Percentiles rank a stretch among this genome's conserved stretches.
These are phyloP conservation scores for Claviceps pazoutovae DNA, from an alignment of 2,329 filamentous ascomycete genomes.

Conservation along the genomic window DNA sequence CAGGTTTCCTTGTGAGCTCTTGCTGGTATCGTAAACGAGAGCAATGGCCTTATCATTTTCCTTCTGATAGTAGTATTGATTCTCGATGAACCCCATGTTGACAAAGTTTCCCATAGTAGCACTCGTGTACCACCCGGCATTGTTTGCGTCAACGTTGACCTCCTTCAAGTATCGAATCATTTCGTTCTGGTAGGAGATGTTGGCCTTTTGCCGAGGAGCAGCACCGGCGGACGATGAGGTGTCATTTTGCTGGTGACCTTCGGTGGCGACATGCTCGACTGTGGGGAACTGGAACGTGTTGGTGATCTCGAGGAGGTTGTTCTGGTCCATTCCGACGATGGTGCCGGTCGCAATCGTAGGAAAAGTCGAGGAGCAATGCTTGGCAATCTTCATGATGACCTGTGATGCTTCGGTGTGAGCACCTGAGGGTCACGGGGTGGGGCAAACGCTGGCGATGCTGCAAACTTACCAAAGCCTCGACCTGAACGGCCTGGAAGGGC, in stretches of 20 bases:
- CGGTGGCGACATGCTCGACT: conserved; percentile 54
- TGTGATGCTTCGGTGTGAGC: conserved; percentile 20
- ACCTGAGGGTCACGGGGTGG: conserved; percentile 20
- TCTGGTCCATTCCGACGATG: conserved; percentile 84
- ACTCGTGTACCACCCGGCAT: conserved; percentile 96
- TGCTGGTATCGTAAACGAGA: conserved; percentile 87
- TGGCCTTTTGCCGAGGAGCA: conserved; percentile 84
- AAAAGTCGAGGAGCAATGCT: conserved; percentile 79
- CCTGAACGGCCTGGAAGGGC: conserved; percentile 76
- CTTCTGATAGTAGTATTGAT: conserved; percentile 94
- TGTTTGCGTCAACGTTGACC: conserved; percentile 97
- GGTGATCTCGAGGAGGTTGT: conserved; percentile 72
- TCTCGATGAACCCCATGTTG: conserved; percentile 91
- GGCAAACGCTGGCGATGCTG: conserved; percentile 12
- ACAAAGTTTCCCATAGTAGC: conserved; percentile 98
- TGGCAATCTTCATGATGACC: conserved; percentile 97
- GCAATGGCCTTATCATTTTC: conserved; percentile 82
- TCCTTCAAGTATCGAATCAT: conserved; percentile 96
- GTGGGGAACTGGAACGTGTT: conserved; percentile 92
- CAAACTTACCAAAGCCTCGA: conserved; percentile 74
- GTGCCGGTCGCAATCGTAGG: conserved; percentile 81
- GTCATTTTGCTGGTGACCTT: conserved; percentile 57
- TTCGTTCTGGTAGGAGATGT: conserved; percentile 77
- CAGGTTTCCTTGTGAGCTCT: conserved; percentile 81
- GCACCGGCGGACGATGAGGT: conserved; percentile 66